Evolutionary conservation across 2,329 filamentous ascomycete genomes (phyloP).

Genomic region (Stachybotrys chlorohalonatus): DNA sequence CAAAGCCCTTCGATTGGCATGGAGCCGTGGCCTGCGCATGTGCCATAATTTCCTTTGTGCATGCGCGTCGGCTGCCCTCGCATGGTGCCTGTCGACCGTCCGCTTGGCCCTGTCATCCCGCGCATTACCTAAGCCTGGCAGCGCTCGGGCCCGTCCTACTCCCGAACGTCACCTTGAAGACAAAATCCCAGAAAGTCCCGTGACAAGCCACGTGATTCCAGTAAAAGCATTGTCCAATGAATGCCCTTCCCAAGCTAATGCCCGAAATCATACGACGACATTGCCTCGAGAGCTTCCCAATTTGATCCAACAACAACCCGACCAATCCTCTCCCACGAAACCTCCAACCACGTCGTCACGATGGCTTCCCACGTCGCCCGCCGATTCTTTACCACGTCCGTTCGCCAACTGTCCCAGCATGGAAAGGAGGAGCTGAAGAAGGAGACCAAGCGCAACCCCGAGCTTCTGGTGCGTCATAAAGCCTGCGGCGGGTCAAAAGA

Average conservation of each 20-base stretch:
- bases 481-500: conserved; percentile 6
- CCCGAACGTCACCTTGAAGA: too few species aligned
- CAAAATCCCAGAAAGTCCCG: conserved; percentile 3
- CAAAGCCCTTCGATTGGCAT: background rate
- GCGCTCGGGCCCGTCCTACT: background rate
- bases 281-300: conserved; percentile 9
- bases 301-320: conserved; percentile 7
- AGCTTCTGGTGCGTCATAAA: conserved; percentile 34
- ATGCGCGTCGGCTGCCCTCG: background rate
- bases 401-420: conserved; percentile 39
- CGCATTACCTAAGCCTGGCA: background rate
- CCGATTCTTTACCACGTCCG: conserved; percentile 45
- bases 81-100: background rate
- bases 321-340: conserved; percentile 8
- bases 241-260: conserved; percentile 6
- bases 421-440: conserved; percentile 41
- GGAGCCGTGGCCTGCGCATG: background rate
- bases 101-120: background rate
- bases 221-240: conserved; percentile 17
- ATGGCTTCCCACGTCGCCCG: conserved; percentile 51
- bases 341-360: conserved; percentile 17
- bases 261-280: conserved; percentile 23
- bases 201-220: conserved; percentile 10
- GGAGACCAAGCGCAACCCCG: conserved; percentile 47
- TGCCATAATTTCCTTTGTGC: background rate